phyloP scores from a whole-genome alignment of 2,329 filamentous ascomycete species.

The Penicillium sp. region DNA sequence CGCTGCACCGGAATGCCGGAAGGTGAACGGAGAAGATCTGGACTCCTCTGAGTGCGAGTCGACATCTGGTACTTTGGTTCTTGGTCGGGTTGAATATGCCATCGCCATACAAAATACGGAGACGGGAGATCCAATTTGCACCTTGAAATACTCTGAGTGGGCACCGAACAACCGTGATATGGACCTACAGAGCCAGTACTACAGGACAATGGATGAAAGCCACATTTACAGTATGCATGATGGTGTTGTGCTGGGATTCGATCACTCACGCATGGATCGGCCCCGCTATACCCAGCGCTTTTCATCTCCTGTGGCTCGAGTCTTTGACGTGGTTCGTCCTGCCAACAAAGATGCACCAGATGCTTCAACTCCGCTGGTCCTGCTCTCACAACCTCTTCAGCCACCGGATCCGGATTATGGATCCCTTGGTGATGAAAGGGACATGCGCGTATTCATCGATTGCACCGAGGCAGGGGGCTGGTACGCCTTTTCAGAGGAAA shows the following conservation, averaged over 20 bases:
- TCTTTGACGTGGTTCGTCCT: conserved; percentile 83
- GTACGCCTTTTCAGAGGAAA: conserved; percentile 86
- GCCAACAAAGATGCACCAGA: conserved; percentile 64
- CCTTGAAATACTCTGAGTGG: conserved; percentile 92
- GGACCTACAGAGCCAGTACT: conserved; percentile 82
- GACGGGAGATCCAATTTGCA: conserved; percentile 74
- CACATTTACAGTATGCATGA: conserved; percentile 88
- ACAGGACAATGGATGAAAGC: conserved; percentile 73
- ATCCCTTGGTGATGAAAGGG: conserved; percentile 49
- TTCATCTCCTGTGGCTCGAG: conserved; percentile 74
- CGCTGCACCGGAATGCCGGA: conserved; percentile 71
- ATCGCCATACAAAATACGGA: conserved; percentile 77
- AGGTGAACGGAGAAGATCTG: conserved; percentile 59
- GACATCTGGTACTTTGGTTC: conserved; percentile 72
- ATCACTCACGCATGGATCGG: conserved; percentile 58
- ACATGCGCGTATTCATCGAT: conserved; percentile 76
- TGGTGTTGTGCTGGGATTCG: conserved; percentile 77
- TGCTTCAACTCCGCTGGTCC: conserved; percentile 64
- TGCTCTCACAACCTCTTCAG: conserved; percentile 80
- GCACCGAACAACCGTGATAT: conserved; percentile 85
- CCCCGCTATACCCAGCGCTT: conserved; percentile 68
- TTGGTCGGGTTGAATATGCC: conserved; percentile 86
- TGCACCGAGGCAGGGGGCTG: conserved; percentile 82
- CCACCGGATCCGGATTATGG: conserved; percentile 49
- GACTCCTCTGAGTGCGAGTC: conserved; percentile 70